These are phyloP conservation scores for Logfia minima DNA, from an alignment of 129 eudicot species.

Conservation along the genomic window DNA sequence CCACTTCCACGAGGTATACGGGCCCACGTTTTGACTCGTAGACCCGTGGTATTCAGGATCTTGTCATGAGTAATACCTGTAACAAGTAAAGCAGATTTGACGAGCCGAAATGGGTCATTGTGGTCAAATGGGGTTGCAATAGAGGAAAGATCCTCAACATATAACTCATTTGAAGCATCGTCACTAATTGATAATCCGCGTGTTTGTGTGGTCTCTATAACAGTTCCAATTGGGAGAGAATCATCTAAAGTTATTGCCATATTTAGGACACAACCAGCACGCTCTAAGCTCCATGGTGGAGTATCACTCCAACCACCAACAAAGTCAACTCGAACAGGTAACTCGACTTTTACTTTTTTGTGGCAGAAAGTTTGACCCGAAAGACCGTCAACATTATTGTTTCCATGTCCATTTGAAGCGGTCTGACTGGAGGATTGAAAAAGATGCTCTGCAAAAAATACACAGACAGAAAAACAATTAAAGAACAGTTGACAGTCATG, in stretches of 20 bases:
- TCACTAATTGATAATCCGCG: conserved; percentile 57
- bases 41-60: conserved; percentile 46
- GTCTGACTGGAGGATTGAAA: conserved; percentile 44
- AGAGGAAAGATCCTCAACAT: conserved; percentile 47
- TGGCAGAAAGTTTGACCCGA: conserved; percentile 29
- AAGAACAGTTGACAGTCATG: conserved; percentile 5
- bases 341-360: conserved; percentile 73
- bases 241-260: conserved; percentile 80
- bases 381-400: conserved; percentile 18
- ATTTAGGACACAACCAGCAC: conserved; percentile 90
- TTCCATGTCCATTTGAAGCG: conserved; percentile 24
- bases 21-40: conserved; percentile 86
- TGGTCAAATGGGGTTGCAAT: conserved; percentile 70
- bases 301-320: conserved; percentile 99
- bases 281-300: conserved; percentile 99
- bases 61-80: conserved; percentile 58
- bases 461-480: conserved; percentile 15
- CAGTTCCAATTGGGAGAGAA: conserved; percentile 83
- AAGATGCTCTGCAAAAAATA: conserved; percentile 49
- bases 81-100: conserved; percentile 85
- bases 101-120: conserved; percentile 93
- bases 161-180: conserved; percentile 61
- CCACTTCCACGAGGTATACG: conserved; percentile 98
- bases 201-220: conserved; percentile 58
- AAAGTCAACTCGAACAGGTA: conserved; percentile 99